Base-by-base conservation (phyloP, 805 yeast genomes). In the Lachancea waltii region DNA sequence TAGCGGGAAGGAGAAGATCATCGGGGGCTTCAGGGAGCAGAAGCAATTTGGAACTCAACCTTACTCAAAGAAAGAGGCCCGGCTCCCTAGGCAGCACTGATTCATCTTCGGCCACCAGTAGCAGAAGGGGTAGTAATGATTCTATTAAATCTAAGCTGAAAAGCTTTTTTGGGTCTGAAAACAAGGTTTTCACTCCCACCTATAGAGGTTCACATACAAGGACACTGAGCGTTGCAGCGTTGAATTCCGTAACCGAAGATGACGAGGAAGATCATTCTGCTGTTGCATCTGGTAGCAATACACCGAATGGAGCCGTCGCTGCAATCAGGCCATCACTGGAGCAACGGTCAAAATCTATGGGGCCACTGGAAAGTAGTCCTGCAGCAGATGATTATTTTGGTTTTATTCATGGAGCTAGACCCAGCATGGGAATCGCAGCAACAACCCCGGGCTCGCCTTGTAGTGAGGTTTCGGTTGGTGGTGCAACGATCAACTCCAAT, bases 191-290 rank as follows among this genome's bases (percentile, higher is more conserved):
- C 9, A 13, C 21, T 15, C 36, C 41, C 10, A 17, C 28, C 21
- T 32, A 20, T 27, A 37, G 28, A 26, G 21, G 18, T 16, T 7
- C 32, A 13, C 25, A 37, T 18, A 9, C 30, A 9, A 47, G 51
- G 3, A 43, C 42, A 28, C 41, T 41, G 25, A 41, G 41, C 29
- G 18, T 23, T 5, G 38, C 41, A 10, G 46, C 45, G 2, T 28
- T 52, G 37, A 49, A 49, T 33, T 40, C 50, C 8, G 56, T 56
- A 7, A 45, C 43, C 25, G 62, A 57, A 35, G 55, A 46, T 32
- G 54, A 48, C 9, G 51, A 56, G 20, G 61, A 54, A 11, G 56
- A 49, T 13, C 56, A 45, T 22, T 49, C 19, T 5, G 15, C 19
- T 6, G 17, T 24, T 8, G 9, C 21, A 22, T 20, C 30, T 20